phyloP scores from a whole-genome alignment of 1,284 basidiomycete species.

The Phlebopus sp. region DNA sequence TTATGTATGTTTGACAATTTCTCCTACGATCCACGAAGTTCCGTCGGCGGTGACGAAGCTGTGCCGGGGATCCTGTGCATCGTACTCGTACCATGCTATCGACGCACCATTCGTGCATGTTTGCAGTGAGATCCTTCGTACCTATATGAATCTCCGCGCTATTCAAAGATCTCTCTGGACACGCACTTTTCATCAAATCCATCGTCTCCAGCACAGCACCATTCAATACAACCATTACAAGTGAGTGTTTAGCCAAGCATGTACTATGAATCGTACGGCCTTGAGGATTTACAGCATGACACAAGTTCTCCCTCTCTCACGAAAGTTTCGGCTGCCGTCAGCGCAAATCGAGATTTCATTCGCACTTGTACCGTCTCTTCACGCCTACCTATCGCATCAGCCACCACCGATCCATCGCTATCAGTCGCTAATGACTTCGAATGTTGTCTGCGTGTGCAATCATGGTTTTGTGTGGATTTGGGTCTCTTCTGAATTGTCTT shows the following conservation, averaged over 20 bases:
- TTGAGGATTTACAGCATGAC: not conserved
- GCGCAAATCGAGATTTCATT: not conserved
- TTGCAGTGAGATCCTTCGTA: conserved; percentile 7
- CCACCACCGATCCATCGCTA: conserved; percentile 11
- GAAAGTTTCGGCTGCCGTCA: conserved; percentile 4
- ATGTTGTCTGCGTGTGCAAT: conserved; percentile 5
- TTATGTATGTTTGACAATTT: not conserved
- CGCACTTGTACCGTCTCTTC: not conserved
- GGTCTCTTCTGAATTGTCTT: conserved; percentile 5
- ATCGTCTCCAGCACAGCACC: not conserved
- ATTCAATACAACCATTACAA: not conserved
- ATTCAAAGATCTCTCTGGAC: not conserved
- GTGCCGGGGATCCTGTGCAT: conserved; percentile 1
- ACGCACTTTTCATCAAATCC: not conserved
- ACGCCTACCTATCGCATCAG: not conserved
- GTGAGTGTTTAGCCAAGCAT: conserved; percentile 1
- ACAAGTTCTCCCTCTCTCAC: not conserved
- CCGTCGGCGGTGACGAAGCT: conserved; percentile 11
- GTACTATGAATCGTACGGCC: conserved; percentile 1
- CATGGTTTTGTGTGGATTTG: conserved; percentile 13
- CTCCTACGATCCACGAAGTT: conserved; percentile 10
- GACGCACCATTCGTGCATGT: conserved; percentile 25
- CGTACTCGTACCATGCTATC: conserved; percentile 11
- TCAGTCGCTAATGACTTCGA: conserved; percentile 9
- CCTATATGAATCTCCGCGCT: not conserved